A percentile compares a stretch with the other conserved stretches of the same genome.
Conservation (phyloP, 352 stramenopile species). For the Pythium sukuiense region DNA sequence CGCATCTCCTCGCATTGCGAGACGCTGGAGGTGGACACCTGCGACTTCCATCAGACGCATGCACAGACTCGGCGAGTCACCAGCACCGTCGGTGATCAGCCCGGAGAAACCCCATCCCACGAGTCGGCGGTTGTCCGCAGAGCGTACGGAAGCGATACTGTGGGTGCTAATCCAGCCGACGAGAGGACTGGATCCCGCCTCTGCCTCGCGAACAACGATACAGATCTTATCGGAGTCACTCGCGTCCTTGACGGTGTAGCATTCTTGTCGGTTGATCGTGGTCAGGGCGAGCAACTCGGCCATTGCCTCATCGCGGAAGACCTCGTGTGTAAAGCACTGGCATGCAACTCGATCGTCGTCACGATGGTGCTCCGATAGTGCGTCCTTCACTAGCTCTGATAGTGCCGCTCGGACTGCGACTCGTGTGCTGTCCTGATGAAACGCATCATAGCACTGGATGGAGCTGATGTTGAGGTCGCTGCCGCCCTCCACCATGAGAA, state of each 20-base stretch:
- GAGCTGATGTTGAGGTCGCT: background rate
- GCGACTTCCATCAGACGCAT: background rate
- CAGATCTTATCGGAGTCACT: background rate
- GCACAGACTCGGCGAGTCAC: background rate
- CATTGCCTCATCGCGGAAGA: background rate
- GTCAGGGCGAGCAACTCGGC: background rate
- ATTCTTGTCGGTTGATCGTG: background rate
- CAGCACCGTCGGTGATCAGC: background rate
- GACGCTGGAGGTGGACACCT: background rate
- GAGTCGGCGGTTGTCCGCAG: background rate
- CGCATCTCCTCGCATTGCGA: background rate
- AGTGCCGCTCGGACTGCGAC: background rate
- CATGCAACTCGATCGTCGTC: background rate
- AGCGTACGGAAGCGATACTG: background rate
- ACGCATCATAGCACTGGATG: background rate
- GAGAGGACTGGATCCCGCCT: background rate
- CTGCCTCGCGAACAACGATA: background rate
- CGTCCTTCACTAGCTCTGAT: background rate
- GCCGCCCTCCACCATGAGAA: background rate
- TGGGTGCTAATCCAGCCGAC: background rate
- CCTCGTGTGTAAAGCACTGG: background rate
- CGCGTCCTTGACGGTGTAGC: background rate
- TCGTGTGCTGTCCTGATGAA: background rate
- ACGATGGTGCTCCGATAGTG: background rate
- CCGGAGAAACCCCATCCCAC: background rate